Evolutionary conservation across 169 alveolate species (phyloP), one percentile per base, ranked within the genome.

Genomic region (Plasmodium gaboni): DNA sequence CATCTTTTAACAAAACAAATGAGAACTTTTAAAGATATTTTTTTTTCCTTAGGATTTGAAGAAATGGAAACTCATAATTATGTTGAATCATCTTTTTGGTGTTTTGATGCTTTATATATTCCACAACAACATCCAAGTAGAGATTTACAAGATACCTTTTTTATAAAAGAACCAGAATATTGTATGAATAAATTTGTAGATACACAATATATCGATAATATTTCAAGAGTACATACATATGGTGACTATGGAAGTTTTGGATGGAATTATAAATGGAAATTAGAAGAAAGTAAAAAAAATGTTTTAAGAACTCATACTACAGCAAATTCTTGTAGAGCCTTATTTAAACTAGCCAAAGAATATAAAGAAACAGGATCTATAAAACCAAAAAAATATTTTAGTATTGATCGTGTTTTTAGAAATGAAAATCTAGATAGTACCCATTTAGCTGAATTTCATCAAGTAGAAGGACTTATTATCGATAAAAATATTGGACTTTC

Each of bases 61-160:
- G 99, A 99, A 95, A 98, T 99, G 99, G 98, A 98, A 24, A 98
- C 99, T 22, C 96, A 98, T 87, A 96, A 97, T 85, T 99, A 95
- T 93, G 99, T 98, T 15, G 99, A 98, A 94, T 95, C 99, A 59
- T 97, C 99, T 5, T 99, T 99, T 96, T 98, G 99, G 99, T 98
- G 99, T 94, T 99, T 99, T 93, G 99, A 99, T 92, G 95, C 99
- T 8, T 97, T 99, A 51, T 99, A 97, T 96, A 98, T 98, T 89
- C 99, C 99, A 9, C 99, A 99, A 95, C 98, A 98, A 88, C 99
- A 98, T 91, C 99, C 99, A 10, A 99, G 99, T 2, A 96, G 99
- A 59, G 99, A 99, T 92, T 97, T 98, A 15, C 99, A 99, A 88
- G 99, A 99, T 92, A 99, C 99, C 22, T 99, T 98, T 97, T 99